Evolutionary conservation across 2,329 filamentous ascomycete species (phyloP).

Genomic region (Cladosporium sp.): DNA sequence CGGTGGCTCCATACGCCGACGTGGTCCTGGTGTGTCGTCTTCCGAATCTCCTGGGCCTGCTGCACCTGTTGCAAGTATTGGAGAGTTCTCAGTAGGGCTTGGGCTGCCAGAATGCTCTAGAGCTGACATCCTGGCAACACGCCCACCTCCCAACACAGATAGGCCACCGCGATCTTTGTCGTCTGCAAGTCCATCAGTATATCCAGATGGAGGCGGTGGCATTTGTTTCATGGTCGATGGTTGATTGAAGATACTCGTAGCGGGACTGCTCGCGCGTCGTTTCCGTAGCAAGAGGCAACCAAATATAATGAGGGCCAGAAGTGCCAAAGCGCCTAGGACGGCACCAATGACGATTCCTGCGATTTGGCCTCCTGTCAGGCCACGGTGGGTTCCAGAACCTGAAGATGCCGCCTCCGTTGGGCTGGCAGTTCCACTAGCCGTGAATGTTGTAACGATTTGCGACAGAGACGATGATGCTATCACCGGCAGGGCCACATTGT

Average conservation of each 20-base stretch:
- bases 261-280: constrained; percentile 53
- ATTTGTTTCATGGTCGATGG: constrained; percentile 56
- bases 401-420: constrained; percentile 18
- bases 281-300: constrained; percentile 54
- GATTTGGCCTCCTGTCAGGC: constrained; percentile 77
- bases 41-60: constrained; percentile 1
- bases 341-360: constrained; percentile 85
- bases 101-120: constrained; percentile 68
- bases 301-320: constrained; percentile 58
- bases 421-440: constrained; percentile 32
- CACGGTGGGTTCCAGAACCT: constrained; percentile 30
- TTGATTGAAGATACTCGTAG: constrained; percentile 79
- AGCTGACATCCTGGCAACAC: constrained; percentile 93
- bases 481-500: constrained; percentile 66
- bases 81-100: constrained; percentile 7
- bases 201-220: constrained; percentile 35
- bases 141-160: constrained; percentile 74
- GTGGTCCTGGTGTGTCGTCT: constrained; percentile 4
- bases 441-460: constrained; percentile 55
- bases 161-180: constrained; percentile 46
- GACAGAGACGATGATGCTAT: constrained; percentile 54
- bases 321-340: constrained; percentile 60
- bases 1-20: constrained; percentile 43
- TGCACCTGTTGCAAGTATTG: constrained; percentile 7
- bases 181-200: constrained; percentile 35